A percentile compares a stretch with the other conserved stretches of the same genome.
Conservation (phyloP, 163 green algal species). For the Scenedesmus sp. region DNA sequence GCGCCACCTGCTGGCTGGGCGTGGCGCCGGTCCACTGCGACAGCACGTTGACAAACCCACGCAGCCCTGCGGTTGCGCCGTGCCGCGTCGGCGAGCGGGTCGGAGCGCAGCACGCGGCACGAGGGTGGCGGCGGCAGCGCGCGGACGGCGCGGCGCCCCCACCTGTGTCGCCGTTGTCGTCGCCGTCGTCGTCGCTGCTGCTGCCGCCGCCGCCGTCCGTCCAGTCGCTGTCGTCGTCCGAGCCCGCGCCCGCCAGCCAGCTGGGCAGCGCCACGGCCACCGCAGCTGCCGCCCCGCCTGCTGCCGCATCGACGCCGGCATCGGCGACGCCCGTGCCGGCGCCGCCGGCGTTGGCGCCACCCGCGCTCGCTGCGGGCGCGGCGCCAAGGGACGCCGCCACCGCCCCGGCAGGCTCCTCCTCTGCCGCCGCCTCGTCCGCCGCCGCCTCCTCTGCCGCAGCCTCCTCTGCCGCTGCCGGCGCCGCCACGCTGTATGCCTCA, state of each 20-base stretch:
- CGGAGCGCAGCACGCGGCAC: too few species aligned
- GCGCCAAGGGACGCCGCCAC: neutral
- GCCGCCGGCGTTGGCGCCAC: neutral
- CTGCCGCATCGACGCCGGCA: neutral
- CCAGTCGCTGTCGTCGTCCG: slow-evolving; percentile 6
- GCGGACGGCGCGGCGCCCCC: too few species aligned
- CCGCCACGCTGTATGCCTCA: slow-evolving; percentile 60
- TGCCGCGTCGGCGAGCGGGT: too few species aligned
- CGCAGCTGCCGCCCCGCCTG: neutral
- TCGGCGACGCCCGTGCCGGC: neutral
- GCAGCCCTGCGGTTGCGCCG: slow-evolving; percentile 29
- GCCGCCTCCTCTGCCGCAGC: neutral
- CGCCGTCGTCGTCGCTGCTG: slow-evolving; percentile 22
- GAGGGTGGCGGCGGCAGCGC: too few species aligned
- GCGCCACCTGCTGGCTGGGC: slow-evolving; percentile 29
- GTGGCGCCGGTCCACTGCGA: slow-evolving; percentile 19
- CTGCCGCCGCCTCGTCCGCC: neutral
- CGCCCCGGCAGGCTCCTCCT: too few species aligned
- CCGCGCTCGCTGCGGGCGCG: neutral
- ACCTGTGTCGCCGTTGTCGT: neutral
- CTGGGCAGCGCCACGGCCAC: neutral
- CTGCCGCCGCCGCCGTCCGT: slow-evolving; percentile 26
- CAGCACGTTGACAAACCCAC: slow-evolving; percentile 36
- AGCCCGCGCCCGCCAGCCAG: neutral
- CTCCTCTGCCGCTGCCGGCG: slow-evolving; percentile 61